Conservation (phyloP, 176 grass and related monocot species). For the Eleusine indica region DNA sequence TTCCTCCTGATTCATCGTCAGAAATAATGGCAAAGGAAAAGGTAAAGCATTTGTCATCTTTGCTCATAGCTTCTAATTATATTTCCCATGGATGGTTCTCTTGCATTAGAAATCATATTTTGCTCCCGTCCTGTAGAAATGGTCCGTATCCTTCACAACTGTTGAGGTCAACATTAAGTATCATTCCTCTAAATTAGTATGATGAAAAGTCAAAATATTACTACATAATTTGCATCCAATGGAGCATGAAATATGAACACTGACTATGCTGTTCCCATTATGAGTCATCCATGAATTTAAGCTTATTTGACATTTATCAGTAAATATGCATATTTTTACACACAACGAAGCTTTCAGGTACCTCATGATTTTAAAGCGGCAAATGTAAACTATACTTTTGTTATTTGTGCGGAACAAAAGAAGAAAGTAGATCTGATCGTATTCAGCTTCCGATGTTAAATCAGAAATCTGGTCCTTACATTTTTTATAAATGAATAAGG, state of each 20-base stretch:
- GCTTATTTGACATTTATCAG: conserved; percentile 9
- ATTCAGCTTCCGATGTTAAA: conserved; percentile 2
- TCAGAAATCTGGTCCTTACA: background rate
- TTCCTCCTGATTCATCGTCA: conserved; percentile 76
- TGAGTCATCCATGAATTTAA: background rate
- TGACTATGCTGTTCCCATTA: conserved; percentile 14
- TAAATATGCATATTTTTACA: background rate
- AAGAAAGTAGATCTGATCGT: conserved; percentile 13
- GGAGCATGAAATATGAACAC: conserved; percentile 11
- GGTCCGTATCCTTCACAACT: conserved; percentile 21
- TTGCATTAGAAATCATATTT: conserved; percentile 28
- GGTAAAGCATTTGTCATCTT: conserved; percentile 63
- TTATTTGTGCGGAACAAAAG: conserved; percentile 1
- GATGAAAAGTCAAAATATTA: conserved; percentile 19
- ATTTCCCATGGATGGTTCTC: conserved; percentile 45
- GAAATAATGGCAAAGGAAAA: conserved; percentile 95
- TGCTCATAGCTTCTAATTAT: conserved; percentile 40
- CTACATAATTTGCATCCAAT: background rate
- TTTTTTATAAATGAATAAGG: conserved; percentile 18
- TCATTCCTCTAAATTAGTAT: conserved; percentile 2
- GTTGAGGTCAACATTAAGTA: background rate
- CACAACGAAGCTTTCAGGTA: conserved; percentile 27
- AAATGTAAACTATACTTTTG: conserved; percentile 26
- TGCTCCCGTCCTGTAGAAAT: conserved; percentile 22
- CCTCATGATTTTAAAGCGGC: background rate